These are phyloP conservation scores for Ogataea siamensis DNA, from an alignment of 805 yeast species.

Conservation along the genomic window DNA sequence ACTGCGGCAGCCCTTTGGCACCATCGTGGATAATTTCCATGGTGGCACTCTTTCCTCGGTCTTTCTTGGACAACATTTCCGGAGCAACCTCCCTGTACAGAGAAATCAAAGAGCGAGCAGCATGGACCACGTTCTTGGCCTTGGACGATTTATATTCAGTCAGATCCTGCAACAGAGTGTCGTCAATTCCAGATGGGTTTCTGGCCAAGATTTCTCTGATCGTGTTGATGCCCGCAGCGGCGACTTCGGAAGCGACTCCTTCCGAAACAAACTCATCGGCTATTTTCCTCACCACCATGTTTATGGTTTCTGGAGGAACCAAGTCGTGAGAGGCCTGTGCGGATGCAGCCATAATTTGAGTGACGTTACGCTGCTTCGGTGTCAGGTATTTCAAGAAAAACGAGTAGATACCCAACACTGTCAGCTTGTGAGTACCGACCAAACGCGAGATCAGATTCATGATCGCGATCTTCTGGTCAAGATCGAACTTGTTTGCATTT, in stretches of 20 bases:
- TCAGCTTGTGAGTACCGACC: slow-evolving; percentile 92
- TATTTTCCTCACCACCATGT: slow-evolving; percentile 79
- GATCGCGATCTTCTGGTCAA: slow-evolving; percentile 86
- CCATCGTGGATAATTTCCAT: slow-evolving; percentile 67
- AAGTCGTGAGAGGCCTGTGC: slow-evolving; percentile 97
- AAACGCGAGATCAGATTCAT: slow-evolving; percentile 85
- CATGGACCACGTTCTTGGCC: slow-evolving; percentile 90
- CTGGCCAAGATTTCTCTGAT: slow-evolving; percentile 90
- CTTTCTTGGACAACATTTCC: slow-evolving; percentile 85
- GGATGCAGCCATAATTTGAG: slow-evolving; percentile 93
- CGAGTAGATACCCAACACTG: slow-evolving; percentile 86
- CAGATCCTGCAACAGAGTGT: slow-evolving; percentile 82
- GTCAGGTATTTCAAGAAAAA: slow-evolving; percentile 85
- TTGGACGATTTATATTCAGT: slow-evolving; percentile 90
- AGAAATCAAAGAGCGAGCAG: slow-evolving; percentile 83
- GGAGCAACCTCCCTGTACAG: slow-evolving; percentile 95
- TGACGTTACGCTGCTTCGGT: slow-evolving; percentile 91
- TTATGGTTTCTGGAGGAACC: slow-evolving; percentile 92
- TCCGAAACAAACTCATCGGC: slow-evolving; percentile 98
- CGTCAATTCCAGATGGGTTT: slow-evolving; percentile 92
- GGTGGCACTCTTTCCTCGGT: slow-evolving; percentile 89
- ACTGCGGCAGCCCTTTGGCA: slow-evolving; percentile 53
- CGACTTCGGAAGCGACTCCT: slow-evolving; percentile 97
- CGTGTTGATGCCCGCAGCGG: slow-evolving; percentile 96
- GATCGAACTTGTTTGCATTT: slow-evolving; percentile 63